phyloP scores from a whole-genome alignment of 768 basidiomycete species.

The Roridomyces roridus region DNA sequence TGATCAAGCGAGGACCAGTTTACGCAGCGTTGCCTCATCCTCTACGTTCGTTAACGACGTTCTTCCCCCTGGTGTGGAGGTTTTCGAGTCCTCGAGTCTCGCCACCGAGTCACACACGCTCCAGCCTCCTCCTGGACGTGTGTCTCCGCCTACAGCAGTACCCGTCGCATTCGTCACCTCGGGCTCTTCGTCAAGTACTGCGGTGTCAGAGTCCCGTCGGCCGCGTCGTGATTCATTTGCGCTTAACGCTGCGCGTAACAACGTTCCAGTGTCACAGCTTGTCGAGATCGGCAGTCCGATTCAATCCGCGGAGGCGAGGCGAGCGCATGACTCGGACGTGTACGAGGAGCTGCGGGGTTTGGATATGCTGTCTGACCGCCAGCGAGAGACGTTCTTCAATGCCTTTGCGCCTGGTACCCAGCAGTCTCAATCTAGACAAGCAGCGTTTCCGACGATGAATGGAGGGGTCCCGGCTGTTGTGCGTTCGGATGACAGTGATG shows the following conservation, averaged over 20 bases:
- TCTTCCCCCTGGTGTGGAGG: neutral
- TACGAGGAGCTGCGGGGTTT: constrained; percentile 24
- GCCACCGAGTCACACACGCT: neutral
- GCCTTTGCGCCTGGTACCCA: constrained; percentile 16
- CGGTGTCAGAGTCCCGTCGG: neutral
- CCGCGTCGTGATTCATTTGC: constrained; percentile 6
- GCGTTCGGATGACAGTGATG: constrained; percentile 14
- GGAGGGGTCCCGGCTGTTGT: constrained; percentile 20
- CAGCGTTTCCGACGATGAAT: neutral
- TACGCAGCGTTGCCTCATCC: constrained; percentile 10
- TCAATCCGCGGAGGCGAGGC: neutral
- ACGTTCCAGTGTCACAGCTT: constrained; percentile 21
- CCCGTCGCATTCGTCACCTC: constrained; percentile 8
- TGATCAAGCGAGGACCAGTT: neutral
- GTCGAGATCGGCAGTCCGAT: constrained; percentile 12
- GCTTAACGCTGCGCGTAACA: neutral
- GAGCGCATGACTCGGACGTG: constrained; percentile 6
- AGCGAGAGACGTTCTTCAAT: constrained; percentile 15
- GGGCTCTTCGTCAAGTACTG: constrained; percentile 19
- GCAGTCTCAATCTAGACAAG: too few relatives aligned
- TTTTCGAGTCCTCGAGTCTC: constrained; percentile 24
- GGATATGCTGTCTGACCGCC: constrained; percentile 13
- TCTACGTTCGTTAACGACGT: constrained; percentile 1
- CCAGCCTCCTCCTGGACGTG: neutral
- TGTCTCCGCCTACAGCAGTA: neutral